Base-by-base conservation (phyloP, 805 yeast species). In the Ogataea glucozyma region DNA sequence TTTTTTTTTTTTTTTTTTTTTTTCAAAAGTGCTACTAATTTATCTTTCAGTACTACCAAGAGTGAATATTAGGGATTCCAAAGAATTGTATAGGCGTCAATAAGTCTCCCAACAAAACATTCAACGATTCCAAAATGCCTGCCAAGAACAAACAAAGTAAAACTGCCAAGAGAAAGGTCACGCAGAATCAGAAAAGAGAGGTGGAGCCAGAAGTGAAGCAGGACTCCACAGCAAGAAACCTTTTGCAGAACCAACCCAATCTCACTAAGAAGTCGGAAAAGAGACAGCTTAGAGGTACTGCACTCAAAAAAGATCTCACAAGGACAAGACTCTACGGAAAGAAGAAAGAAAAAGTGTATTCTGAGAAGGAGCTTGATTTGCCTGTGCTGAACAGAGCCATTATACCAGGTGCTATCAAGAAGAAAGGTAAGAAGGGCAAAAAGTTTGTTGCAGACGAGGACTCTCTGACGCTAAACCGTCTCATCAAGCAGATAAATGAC, bases 391-490 rank as follows among this genome's bases (percentile, higher is more conserved):
- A 91, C 63, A 83, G 78, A 51, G 88, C 97, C 3, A 75, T 90
- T 24, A 76, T 80, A 35, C 97, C 98, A 1, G 98, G 98, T 27
- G 83, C 71, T 6, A 69, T 84, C 38, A 80, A 78, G 47, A 81
- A 80, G 56, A 71, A 71, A 35, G 97, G 97, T 35, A 91, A 91
- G 67, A 90, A 90, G 61, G 93, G 93, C 27, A 86, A 86, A 68
- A 82, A 81, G 56, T 85, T 86, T 60, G 76, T 86, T 20, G 83
- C 70, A 31, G 95, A 86, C 56, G 75, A 79, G 53, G 88, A 88
- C 58, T 64, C 75, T 11, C 58, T 79, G 34, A 73, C 77, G 23
- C 58, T 88, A 67, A 78, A 76, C 50, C 74, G 95, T 63, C 72
- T 91, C 46, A 79, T 90, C 40, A 83, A 81, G 51, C 79, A 84